These are phyloP conservation scores for Colletotrichum melonis DNA, from an alignment of 2,329 filamentous ascomycete genomes.

Conservation along the genomic window DNA sequence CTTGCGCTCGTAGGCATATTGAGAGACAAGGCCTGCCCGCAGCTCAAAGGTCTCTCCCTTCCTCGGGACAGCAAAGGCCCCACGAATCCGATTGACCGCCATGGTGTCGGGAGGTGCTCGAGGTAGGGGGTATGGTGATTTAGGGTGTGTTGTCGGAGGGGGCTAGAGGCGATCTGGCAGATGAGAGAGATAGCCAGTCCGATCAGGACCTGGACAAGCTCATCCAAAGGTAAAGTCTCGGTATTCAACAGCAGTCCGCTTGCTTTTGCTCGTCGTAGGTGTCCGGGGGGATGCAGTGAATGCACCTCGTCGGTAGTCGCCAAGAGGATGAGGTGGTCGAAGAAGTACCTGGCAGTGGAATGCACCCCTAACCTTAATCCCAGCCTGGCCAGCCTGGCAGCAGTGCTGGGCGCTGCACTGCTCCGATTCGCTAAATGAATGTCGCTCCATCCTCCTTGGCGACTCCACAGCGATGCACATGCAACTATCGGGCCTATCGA, in stretches of 20 bases:
- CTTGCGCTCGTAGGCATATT: slow-evolving; percentile 99
- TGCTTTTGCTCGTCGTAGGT: slow-evolving; percentile 15
- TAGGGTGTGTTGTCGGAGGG: background rate
- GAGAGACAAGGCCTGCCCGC: slow-evolving; percentile 93
- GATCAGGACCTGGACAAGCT: slow-evolving; percentile 27
- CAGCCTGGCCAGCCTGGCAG: slow-evolving; percentile 30
- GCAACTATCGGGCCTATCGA: slow-evolving; percentile 8
- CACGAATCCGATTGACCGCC: slow-evolving; percentile 96
- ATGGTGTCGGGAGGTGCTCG: slow-evolving; percentile 60
- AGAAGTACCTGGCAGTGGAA: slow-evolving; percentile 31
- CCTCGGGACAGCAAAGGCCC: slow-evolving; percentile 89
- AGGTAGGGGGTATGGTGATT: slow-evolving; percentile 41
- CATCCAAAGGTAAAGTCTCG: slow-evolving; percentile 21
- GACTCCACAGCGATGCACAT: background rate
- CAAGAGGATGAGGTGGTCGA: slow-evolving; percentile 36
- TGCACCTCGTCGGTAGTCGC: slow-evolving; percentile 29
- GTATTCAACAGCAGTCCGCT: background rate
- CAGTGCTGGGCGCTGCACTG: slow-evolving; percentile 15
- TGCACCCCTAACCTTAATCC: slow-evolving; percentile 34
- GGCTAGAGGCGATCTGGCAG: slow-evolving; percentile 5
- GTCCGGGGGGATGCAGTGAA: slow-evolving; percentile 7
- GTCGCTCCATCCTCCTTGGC: background rate
- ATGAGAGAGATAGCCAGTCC: slow-evolving; percentile 30
- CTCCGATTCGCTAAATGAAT: slow-evolving; percentile 27
- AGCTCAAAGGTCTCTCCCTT: slow-evolving; percentile 99